A percentile compares a stretch with the other conserved stretches of the same genome.
Evolutionary conservation across 2,329 filamentous ascomycete species (phyloP).

Genomic region (Trichophyton rubrum): DNA sequence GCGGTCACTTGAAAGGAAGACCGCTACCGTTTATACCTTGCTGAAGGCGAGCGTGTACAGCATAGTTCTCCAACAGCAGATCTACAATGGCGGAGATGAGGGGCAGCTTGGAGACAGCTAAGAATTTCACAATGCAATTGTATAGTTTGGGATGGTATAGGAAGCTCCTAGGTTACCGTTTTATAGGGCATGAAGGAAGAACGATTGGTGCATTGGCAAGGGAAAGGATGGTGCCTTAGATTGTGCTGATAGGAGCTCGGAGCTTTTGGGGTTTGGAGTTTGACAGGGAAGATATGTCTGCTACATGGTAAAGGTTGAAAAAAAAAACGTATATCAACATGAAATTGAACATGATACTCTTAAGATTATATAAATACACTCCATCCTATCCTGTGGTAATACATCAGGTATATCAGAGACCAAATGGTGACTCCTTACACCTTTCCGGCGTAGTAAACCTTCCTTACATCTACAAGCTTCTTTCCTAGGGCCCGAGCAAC

Average conservation of each 20-base stretch:
- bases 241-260: background rate
- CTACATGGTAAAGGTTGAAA: background rate
- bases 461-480: conserved; percentile 91
- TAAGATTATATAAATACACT: conserved; percentile 4
- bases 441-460: conserved; percentile 85
- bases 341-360: background rate
- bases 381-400: background rate
- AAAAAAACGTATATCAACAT: background rate
- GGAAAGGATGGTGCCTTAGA: background rate
- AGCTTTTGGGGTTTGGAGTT: background rate
- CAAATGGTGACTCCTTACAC: conserved; percentile 4
- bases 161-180: no score
- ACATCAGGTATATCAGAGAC: background rate
- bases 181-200: background rate
- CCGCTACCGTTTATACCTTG: conserved; percentile 83
- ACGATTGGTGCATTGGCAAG: background rate
- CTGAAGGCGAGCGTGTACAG: conserved; percentile 97
- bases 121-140: background rate
- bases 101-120: conserved; percentile 13
- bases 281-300: background rate
- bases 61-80: conserved; percentile 96
- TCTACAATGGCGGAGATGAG: conserved; percentile 45
- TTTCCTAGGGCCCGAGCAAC: conserved; percentile 79
- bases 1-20: conserved; percentile 82
- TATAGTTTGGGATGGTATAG: no score